phyloP scores from a whole-genome alignment of 2,329 filamentous ascomycete genomes.

The Xylariaceae sp. region DNA sequence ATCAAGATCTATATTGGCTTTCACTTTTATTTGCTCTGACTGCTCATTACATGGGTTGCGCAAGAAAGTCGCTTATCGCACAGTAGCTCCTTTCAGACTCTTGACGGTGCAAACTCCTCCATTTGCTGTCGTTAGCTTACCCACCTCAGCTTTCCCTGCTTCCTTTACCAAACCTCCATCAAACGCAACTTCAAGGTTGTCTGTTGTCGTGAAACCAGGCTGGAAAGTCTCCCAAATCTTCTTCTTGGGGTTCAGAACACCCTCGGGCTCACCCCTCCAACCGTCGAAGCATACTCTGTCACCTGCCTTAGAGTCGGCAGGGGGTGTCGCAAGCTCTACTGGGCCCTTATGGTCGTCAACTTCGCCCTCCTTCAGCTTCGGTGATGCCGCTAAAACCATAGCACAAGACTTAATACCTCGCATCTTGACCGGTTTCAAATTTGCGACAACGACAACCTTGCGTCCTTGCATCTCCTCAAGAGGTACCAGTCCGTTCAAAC shows the following conservation, averaged over 20 bases:
- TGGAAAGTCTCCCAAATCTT: conserved; percentile 98
- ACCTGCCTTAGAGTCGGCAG: conserved; percentile 72
- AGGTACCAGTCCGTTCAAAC: conserved; percentile 87
- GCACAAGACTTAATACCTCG: conserved; percentile 69
- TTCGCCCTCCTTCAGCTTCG: conserved; percentile 75
- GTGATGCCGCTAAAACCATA: conserved; percentile 95
- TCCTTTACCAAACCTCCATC: conserved; percentile 74
- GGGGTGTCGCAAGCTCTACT: conserved; percentile 87
- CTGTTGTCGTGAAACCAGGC: conserved; percentile 90
- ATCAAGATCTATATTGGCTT: conserved; percentile 11
- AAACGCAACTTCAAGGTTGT: conserved; percentile 76
- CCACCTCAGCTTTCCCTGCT: conserved; percentile 64
- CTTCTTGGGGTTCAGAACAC: conserved; percentile 96
- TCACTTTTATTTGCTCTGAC: neutral
- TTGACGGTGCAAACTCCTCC: conserved; percentile 81
- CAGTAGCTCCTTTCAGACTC: conserved; percentile 72
- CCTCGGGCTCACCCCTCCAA: conserved; percentile 90
- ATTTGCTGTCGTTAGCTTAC: conserved; percentile 68
- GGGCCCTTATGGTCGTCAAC: conserved; percentile 81
- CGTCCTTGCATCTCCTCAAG: conserved; percentile 95
- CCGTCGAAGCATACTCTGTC: conserved; percentile 92
- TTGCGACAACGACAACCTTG: conserved; percentile 93
- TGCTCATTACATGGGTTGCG: conserved; percentile 3
- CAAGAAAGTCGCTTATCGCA: conserved; percentile 58
- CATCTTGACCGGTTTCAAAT: conserved; percentile 99